Percentiles rank a stretch among this genome's conserved stretches.
phyloP scores from a whole-genome alignment of 2,329 filamentous ascomycete genomes.

The Juglanconis oblonga region DNA sequence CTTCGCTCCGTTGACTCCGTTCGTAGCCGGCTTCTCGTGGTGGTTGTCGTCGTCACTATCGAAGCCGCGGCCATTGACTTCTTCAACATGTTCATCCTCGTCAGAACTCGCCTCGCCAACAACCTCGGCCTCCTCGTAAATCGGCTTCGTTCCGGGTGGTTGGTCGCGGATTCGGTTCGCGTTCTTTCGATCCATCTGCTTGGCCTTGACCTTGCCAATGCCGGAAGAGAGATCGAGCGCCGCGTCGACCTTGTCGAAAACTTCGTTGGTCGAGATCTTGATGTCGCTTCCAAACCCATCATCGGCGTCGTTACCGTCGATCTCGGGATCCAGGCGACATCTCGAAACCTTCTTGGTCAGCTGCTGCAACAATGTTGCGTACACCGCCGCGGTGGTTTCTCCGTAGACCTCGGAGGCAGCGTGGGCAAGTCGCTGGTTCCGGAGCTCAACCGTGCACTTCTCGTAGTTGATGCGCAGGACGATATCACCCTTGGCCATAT shows the following conservation, averaged over 20 bases:
- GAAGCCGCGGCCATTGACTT: slow-evolving; percentile 33
- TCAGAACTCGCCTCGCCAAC: slow-evolving; percentile 34
- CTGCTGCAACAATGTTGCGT: slow-evolving; percentile 67
- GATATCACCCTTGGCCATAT: slow-evolving; percentile 43
- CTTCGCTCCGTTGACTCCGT: slow-evolving; percentile 23
- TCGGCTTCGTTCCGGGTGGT: slow-evolving; percentile 23
- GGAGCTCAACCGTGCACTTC: slow-evolving; percentile 77
- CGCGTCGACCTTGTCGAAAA: slow-evolving; percentile 53
- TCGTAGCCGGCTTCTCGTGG: slow-evolving; percentile 26
- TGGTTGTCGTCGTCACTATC: slow-evolving; percentile 32
- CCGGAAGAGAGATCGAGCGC: slow-evolving; percentile 52
- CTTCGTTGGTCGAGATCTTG: slow-evolving; percentile 46
- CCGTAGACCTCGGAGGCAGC: slow-evolving; percentile 70
- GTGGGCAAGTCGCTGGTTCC: slow-evolving; percentile 73
- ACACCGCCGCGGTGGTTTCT: slow-evolving; percentile 72
- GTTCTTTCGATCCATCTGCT: slow-evolving; percentile 43
- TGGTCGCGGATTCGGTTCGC: slow-evolving; percentile 44
- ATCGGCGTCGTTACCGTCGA: slow-evolving; percentile 40
- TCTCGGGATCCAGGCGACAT: slow-evolving; percentile 59
- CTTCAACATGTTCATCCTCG: slow-evolving; percentile 29
- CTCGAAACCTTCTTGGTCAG: slow-evolving; percentile 66
- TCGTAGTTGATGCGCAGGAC: slow-evolving; percentile 80
- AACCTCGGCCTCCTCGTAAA: slow-evolving; percentile 26
- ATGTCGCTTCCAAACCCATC: slow-evolving; percentile 34
- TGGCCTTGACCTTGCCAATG: slow-evolving; percentile 52